Evolutionary conservation across 305 asterid genomes (phyloP).

Genomic region (Fraxinus sp.): DNA sequence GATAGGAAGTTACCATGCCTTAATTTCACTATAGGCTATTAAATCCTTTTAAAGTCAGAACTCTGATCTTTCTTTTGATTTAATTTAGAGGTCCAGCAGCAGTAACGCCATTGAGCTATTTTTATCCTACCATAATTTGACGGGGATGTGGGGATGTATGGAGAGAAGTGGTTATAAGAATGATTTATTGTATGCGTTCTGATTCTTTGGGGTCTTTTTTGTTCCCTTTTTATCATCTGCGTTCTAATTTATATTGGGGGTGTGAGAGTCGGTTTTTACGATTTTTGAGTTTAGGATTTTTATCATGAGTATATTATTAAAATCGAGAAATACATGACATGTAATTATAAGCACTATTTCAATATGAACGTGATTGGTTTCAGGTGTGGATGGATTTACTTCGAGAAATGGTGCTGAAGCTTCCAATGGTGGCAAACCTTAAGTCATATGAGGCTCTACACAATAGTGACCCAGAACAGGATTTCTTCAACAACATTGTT

Average conservation of each 20-base stretch:
- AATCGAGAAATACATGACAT: neutral
- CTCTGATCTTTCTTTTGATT: neutral
- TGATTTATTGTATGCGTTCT: neutral
- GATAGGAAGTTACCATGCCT: neutral
- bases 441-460: constrained; percentile 59
- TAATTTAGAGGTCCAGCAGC: neutral
- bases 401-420: constrained; percentile 81
- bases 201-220: neutral
- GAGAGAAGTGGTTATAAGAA: neutral
- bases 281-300: neutral
- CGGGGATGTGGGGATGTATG: neutral
- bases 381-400: constrained; percentile 94
- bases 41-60: neutral
- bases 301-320: neutral
- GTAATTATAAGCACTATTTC: constrained; percentile 11
- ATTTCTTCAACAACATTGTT: constrained; percentile 74
- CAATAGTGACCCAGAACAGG: constrained; percentile 85
- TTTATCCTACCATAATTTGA: neutral
- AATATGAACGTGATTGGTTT: constrained; percentile 25
- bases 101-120: neutral
- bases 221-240: neutral
- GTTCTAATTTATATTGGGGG: neutral
- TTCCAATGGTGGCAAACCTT: constrained; percentile 65
- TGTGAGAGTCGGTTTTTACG: neutral
- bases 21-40: neutral